Percentiles rank a stretch among this genome's conserved stretches.
phyloP scores from a whole-genome alignment of 352 stramenopile genomes.

The Pythium volutum region DNA sequence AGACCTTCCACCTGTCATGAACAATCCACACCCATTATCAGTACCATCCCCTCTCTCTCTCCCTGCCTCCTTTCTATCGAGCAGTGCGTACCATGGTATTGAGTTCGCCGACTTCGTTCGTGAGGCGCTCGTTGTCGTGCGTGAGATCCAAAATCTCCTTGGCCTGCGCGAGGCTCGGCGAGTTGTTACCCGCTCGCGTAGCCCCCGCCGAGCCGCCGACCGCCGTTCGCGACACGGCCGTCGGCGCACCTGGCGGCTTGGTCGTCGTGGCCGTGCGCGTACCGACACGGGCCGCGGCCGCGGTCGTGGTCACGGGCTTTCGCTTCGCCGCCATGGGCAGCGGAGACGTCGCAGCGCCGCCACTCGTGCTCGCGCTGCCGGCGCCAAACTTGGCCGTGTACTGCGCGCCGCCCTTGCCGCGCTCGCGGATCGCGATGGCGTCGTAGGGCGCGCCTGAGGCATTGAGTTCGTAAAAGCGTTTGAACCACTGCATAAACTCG shows the following conservation, averaged over 20 bases:
- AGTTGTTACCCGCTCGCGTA: conserved; percentile 13
- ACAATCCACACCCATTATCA: background rate
- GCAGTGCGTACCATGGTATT: conserved; percentile 54
- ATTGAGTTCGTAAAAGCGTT: conserved; percentile 91
- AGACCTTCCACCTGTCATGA: conserved; percentile 72
- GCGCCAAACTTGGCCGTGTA: conserved; percentile 76
- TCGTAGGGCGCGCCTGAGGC: conserved; percentile 92
- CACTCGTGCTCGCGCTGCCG: conserved; percentile 26
- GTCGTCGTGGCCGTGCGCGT: conserved; percentile 15
- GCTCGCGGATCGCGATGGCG: conserved; percentile 86
- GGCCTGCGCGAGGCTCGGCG: conserved; percentile 44
- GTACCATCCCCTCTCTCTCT: background rate
- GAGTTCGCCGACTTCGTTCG: conserved; percentile 75
- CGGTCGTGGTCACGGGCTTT: conserved; percentile 33
- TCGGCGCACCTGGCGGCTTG: conserved; percentile 48
- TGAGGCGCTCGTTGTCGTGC: conserved; percentile 61
- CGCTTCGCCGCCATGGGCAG: conserved; percentile 33
- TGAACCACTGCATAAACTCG: conserved; percentile 99
- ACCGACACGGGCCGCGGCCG: conserved; percentile 21
- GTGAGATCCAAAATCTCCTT: conserved; percentile 77
- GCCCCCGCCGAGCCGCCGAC: conserved; percentile 11
- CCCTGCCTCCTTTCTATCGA: background rate
- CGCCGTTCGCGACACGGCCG: conserved; percentile 26
- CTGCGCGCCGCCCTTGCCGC: conserved; percentile 91
- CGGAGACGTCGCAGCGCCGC: conserved; percentile 30